Evolutionary conservation across 495 filamentous ascomycete species (phyloP), one percentile per base, ranked within the genome.

Genomic region (Pyronema omphalodes): DNA sequence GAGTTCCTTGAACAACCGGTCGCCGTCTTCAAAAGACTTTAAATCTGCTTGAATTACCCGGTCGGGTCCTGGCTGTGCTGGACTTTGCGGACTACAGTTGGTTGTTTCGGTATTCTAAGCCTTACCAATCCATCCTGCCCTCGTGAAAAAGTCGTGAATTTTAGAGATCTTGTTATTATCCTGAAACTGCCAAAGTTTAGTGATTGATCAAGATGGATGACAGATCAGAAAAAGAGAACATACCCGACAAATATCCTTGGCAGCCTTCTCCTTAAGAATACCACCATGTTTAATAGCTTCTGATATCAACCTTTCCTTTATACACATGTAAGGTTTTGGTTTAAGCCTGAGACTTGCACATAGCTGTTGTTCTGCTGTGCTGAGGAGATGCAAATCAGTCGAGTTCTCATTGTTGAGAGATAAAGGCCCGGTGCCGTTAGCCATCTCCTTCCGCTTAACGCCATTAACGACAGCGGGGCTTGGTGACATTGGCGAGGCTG

Each of bases 81-180:
- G 23, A 29, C 23, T 29, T 29, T 29, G 23, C 23, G 23, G 23
- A 29, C 23, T 29, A 5, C 23, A 29, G 23, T 29, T 29, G 23
- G 5, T 5, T 29, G 23, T 2, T 29, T 29, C 23, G 23, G 23
- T 2, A 5, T 29, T 29, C 34, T 51, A 63, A 14, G 61, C 60
- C 70, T 88, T 93, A 34, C 76, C 80, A 53, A 95, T 84, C 91
- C 91, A 96, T 7, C 91, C 91, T 43, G 78, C 81, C 62, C 87
- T 81, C 34, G 91, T 83, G 70, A 94, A 88, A 67, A 96, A 98
- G 61, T 96, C 91, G 65, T 86, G 94, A 44, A 96, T 78, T 57
- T 83, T 76, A 41, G 73, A 72, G 7, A 73, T 70, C 62, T 83
- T 86, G 14, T 74, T 75, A 23, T 69, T 68, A 67, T 85, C 80